Evolutionary conservation across 805 yeast species (phyloP), one percentile per base, ranked within the genome.

Genomic region (Yarrowia bubula): DNA sequence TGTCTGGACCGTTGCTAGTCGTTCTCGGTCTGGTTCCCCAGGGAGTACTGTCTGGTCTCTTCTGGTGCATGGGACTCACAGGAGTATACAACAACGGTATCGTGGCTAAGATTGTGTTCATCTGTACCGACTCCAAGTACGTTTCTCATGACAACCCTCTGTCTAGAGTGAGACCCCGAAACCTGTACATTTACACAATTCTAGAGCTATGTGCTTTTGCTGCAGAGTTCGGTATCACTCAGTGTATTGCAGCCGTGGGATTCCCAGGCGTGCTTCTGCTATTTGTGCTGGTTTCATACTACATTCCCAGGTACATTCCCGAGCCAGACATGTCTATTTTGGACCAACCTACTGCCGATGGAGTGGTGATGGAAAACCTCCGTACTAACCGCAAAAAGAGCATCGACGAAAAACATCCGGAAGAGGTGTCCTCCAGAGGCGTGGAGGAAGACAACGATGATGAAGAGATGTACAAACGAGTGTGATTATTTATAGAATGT

Each of bases 221-320:
- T 1, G 88, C 85, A 0, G 98, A 96, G 73, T 88, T 91, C 69
- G 95, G 86, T 0, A 91, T 93, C 37, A 89, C 96, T 0, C 84
- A 87, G 72, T 90, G 97, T 0, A 85, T 81, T 67, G 98, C 95
- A 0, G 98, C 98, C 0, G 90, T 93, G 37, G 98, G 96, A 1
- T 93, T 95, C 72, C 98, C 99, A 0, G 88, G 91, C 2, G 90
- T 95, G 0, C 76, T 93, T 58, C 75, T 93, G 71, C 66, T 80
- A 1, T 81, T 86, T 63, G 92, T 90, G 66, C 81, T 88, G 22
- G 77, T 85, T 0, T 84, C 91, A 11, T 81, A 85, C 71, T 70
- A 81, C 7, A 86, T 96, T 77, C 89, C 89, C 0, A 74, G 72
- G 62, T 72, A 88, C 1, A 88, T 92, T 64, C 86, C 89, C 0